Evolutionary conservation across 1,284 basidiomycete genomes (phyloP).

Genomic region (Apiotrichum brassicae): DNA sequence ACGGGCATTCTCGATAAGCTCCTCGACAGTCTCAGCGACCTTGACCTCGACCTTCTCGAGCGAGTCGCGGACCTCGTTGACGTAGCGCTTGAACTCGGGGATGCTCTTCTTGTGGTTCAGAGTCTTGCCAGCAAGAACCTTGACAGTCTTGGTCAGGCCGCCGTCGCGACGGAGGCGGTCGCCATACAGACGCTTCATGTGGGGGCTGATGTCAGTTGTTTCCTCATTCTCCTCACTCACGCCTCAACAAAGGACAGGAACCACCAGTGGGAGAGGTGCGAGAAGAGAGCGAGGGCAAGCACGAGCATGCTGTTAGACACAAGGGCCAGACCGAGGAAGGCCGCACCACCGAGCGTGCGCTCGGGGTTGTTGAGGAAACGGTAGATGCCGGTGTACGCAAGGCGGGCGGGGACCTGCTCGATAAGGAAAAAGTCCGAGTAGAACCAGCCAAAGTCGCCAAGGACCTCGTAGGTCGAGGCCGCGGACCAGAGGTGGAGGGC

Average conservation of each 20-base stretch:
- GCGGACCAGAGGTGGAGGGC: constrained; percentile 88
- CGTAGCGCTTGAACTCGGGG: constrained; percentile 69
- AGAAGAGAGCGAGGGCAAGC: constrained; percentile 72
- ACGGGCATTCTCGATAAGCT: constrained; percentile 72
- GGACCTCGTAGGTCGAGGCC: constrained; percentile 79
- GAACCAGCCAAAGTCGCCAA: constrained; percentile 94
- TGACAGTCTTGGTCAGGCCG: constrained; percentile 93
- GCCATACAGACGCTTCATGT: constrained; percentile 94
- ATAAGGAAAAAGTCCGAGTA: constrained; percentile 98
- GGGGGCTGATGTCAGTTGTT: constrained; percentile 58
- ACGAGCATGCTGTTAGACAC: constrained; percentile 86
- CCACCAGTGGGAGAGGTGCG: constrained; percentile 83
- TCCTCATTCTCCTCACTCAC: constrained; percentile 51
- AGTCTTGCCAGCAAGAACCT: constrained; percentile 71
- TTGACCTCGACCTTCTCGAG: constrained; percentile 93
- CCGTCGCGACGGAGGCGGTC: constrained; percentile 87
- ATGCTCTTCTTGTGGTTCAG: constrained; percentile 55
- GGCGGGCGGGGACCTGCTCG: constrained; percentile 73
- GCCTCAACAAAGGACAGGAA: constrained; percentile 81
- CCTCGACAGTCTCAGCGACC: constrained; percentile 81
- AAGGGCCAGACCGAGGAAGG: constrained; percentile 86
- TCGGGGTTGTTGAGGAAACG: constrained; percentile 96
- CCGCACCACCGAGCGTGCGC: constrained; percentile 81
- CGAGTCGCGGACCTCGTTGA: constrained; percentile 82
- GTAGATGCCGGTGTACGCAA: constrained; percentile 96